These are phyloP conservation scores for Climacium dendroides DNA, from an alignment of 225 moss, liverwort and hornwort genomes.

Conservation along the genomic window DNA sequence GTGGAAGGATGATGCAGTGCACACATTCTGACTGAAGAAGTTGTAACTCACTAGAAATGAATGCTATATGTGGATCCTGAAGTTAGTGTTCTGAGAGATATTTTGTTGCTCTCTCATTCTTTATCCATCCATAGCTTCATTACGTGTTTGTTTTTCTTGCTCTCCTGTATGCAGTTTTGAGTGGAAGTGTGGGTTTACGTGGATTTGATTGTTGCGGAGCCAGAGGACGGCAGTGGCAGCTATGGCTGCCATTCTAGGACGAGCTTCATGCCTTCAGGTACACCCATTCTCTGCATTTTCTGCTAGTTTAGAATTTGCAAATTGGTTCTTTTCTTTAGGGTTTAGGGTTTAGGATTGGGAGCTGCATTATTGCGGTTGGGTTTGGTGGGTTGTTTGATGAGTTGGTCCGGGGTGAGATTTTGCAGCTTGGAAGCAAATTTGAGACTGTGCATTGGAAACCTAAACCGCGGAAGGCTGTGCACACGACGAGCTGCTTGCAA, in stretches of 20 bases:
- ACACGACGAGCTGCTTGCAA: neutral
- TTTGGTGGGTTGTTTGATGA: neutral
- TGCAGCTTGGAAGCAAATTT: slow-evolving; percentile 29
- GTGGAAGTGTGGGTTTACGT: neutral
- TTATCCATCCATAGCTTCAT: neutral
- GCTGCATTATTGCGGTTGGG: neutral
- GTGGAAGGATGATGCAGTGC: too few relatives aligned
- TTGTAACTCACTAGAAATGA: neutral
- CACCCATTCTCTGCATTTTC: neutral
- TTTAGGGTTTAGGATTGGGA: neutral
- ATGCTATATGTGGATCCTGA: neutral
- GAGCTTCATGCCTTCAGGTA: slow-evolving; percentile 19
- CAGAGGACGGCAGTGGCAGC: neutral
- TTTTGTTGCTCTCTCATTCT: neutral
- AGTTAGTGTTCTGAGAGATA: neutral
- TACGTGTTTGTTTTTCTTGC: neutral
- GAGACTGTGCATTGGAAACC: slow-evolving; percentile 19
- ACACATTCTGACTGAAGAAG: neutral
- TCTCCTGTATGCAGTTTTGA: neutral
- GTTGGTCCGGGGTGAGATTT: neutral
- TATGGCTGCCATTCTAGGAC: slow-evolving; percentile 21
- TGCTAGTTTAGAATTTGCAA: neutral
- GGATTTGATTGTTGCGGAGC: neutral
- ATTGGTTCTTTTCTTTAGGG: too few relatives aligned
- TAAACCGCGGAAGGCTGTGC: slow-evolving; percentile 4